phyloP scores from a whole-genome alignment of 345 rosid species.

The Corchorus olitorius region DNA sequence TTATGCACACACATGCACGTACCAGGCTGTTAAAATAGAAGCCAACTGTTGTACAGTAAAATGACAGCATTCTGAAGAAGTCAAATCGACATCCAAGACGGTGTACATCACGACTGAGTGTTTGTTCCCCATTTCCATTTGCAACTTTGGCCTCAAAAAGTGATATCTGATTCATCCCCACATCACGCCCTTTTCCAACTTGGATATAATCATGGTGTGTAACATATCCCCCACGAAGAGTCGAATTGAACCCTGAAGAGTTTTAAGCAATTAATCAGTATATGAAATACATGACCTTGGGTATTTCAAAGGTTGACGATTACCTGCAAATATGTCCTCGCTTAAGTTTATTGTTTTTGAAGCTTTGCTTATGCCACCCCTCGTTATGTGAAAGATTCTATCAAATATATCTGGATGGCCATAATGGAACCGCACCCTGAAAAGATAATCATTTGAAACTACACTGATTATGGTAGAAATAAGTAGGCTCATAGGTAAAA shows the following conservation, averaged over 20 bases:
- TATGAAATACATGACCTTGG: not conserved
- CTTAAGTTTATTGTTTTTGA: slow-evolving; percentile 85
- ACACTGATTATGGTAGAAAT: not conserved
- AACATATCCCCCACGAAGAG: slow-evolving; percentile 80
- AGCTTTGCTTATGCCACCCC: slow-evolving; percentile 95
- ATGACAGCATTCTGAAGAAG: slow-evolving; percentile 89
- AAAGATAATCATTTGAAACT: slow-evolving; percentile 20
- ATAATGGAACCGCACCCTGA: slow-evolving; percentile 75
- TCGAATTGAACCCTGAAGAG: slow-evolving; percentile 77
- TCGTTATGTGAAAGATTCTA: slow-evolving; percentile 83
- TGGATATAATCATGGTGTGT: slow-evolving; percentile 96
- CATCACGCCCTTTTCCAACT: slow-evolving; percentile 96
- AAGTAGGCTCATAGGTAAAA: not conserved
- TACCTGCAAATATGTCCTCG: slow-evolving; percentile 87
- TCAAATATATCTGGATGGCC: slow-evolving; percentile 97
- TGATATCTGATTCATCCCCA: slow-evolving; percentile 88
- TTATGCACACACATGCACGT: slow-evolving; percentile 7
- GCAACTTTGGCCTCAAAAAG: slow-evolving; percentile 92
- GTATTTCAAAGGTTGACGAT: not conserved
- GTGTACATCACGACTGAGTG: slow-evolving; percentile 77
- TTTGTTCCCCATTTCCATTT: slow-evolving; percentile 90
- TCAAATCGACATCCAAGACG: slow-evolving; percentile 89
- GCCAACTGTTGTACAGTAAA: slow-evolving; percentile 85
- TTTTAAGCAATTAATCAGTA: slow-evolving; percentile 2
- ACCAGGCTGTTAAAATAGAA: slow-evolving; percentile 93